Conservation (phyloP, 176 grass and related monocot genomes). For the Phoenix dactylifera region DNA sequence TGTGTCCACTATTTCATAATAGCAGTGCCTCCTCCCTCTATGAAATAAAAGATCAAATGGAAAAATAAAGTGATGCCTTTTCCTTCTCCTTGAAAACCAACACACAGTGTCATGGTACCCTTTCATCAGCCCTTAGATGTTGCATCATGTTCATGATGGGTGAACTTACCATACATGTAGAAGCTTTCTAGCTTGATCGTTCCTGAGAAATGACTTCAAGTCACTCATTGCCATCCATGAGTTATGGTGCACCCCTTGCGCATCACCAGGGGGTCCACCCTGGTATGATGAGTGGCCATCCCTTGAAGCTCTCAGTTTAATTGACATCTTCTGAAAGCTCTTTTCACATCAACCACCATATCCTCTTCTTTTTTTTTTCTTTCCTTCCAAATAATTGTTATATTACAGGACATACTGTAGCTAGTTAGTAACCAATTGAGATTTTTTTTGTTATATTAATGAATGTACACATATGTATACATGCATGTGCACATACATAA, state of each 20-base stretch:
- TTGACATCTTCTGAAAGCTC: not conserved
- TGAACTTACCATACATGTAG: not conserved
- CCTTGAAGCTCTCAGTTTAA: conserved; percentile 11
- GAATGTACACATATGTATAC: not conserved
- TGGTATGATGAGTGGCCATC: conserved; percentile 26
- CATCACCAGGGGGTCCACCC: not conserved
- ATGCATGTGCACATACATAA: conserved; percentile 8
- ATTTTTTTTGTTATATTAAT: too few relatives aligned
- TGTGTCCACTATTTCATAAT: not conserved
- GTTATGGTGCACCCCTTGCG: not conserved
- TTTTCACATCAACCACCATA: too few relatives aligned
- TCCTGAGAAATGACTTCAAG: not conserved
- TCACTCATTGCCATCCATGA: conserved; percentile 10
- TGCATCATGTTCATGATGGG: conserved; percentile 16
- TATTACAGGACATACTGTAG: too few relatives aligned
- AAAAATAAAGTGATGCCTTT: not conserved
- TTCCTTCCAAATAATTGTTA: too few relatives aligned
- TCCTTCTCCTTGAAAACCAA: not conserved
- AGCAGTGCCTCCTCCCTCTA: not conserved
- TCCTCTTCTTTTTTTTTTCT: too few relatives aligned
- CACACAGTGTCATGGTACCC: conserved; percentile 4
- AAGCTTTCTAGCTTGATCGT: conserved; percentile 24
- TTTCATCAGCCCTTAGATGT: conserved; percentile 24
- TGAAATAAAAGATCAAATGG: conserved; percentile 5
- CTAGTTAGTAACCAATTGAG: too few relatives aligned